Conservation (phyloP, 2,329 filamentous ascomycete species). For the Penicillium brevicompactum region DNA sequence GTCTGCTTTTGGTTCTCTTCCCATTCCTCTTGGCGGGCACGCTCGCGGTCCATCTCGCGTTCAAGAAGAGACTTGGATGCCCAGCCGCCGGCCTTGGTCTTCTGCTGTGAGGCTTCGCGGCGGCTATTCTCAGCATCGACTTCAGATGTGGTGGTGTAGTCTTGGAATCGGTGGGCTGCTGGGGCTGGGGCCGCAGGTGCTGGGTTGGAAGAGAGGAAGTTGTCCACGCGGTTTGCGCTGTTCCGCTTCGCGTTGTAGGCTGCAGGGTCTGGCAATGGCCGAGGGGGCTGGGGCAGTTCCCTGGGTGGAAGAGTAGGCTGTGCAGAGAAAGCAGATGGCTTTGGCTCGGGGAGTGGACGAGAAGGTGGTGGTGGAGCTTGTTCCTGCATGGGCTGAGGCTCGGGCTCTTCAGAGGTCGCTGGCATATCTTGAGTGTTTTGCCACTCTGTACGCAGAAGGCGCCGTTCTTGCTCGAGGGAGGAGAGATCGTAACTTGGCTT, state of each 20-base stretch:
- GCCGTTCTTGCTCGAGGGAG: conserved; percentile 63
- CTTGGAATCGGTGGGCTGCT: conserved; percentile 45
- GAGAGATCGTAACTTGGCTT: conserved; percentile 56
- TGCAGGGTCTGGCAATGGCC: conserved; percentile 52
- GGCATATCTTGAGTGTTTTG: conserved; percentile 42
- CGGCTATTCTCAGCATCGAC: conserved; percentile 58
- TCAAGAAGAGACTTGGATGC: conserved; percentile 65
- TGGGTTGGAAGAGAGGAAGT: conserved; percentile 58
- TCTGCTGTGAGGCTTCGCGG: conserved; percentile 56
- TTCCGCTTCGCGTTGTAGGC: conserved; percentile 34
- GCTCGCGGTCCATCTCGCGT: conserved; percentile 68
- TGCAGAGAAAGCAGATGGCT: conserved; percentile 12
- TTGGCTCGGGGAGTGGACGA: conserved; percentile 35
- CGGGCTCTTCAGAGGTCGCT: conserved; percentile 14
- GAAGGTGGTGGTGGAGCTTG: conserved; percentile 28
- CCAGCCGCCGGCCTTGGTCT: conserved; percentile 62
- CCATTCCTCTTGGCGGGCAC: conserved; percentile 66
- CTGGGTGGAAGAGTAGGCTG: conserved; percentile 13
- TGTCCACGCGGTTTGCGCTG: conserved; percentile 53
- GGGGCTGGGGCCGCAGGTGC: conserved; percentile 47
- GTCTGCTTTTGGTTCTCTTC: conserved; percentile 60
- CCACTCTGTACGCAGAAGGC: conserved; percentile 61
- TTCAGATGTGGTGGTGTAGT: conserved; percentile 56
- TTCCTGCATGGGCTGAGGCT: conserved; percentile 9
- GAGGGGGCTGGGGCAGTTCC: conserved; percentile 32